These are phyloP conservation scores for Themeda triandra DNA, from an alignment of 176 grass and related monocot genomes.

Conservation along the genomic window DNA sequence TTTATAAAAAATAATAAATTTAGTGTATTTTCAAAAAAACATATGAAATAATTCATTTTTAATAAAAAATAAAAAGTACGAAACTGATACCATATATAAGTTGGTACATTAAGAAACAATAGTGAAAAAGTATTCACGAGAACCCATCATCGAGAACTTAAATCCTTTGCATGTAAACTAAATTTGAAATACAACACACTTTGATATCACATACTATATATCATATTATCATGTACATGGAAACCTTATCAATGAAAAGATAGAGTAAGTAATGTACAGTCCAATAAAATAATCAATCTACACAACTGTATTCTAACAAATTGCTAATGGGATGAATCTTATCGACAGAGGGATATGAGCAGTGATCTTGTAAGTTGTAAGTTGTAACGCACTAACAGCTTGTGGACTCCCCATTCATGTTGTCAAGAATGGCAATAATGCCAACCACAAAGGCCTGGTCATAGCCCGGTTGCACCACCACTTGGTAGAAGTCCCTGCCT, in stretches of 20 bases:
- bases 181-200: neutral
- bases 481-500: constrained; percentile 77
- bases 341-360: neutral
- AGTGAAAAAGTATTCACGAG: neutral
- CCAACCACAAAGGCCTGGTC: constrained; percentile 85
- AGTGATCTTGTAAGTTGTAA: neutral
- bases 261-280: neutral
- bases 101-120: too few relatives aligned
- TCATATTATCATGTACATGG: neutral
- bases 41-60: too few relatives aligned
- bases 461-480: constrained; percentile 79
- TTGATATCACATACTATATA: neutral
- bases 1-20: too few relatives aligned
- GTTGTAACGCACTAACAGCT: constrained; percentile 43
- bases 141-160: neutral
- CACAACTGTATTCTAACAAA: constrained; percentile 8
- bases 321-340: neutral
- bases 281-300: constrained; percentile 10
- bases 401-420: constrained; percentile 83
- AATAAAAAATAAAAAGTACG: too few relatives aligned
- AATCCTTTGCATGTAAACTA: neutral
- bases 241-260: neutral
- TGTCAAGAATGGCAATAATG: constrained; percentile 87
- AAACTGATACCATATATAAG: too few relatives aligned
- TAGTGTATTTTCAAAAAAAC: too few relatives aligned